phyloP scores from a whole-genome alignment of 768 basidiomycete species.

The Suillus alpinus region DNA sequence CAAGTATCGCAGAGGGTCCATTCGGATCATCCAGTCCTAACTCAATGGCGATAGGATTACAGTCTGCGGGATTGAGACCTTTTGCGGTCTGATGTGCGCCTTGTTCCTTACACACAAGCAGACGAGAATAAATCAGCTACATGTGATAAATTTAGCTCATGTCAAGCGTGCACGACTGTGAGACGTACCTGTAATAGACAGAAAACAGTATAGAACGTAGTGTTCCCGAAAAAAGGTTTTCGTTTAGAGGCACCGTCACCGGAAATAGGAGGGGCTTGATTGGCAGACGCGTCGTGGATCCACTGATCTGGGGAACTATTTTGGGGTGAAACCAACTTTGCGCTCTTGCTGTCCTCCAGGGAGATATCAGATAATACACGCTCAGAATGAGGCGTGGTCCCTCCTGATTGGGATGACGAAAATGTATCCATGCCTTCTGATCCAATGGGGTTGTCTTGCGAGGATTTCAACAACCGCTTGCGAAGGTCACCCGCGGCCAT shows the following conservation, averaged over 20 bases:
- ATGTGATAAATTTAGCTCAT: conserved; percentile 8
- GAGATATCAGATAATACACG: conserved; percentile 7
- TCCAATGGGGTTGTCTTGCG: conserved; percentile 51
- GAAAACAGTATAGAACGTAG: conserved; percentile 87
- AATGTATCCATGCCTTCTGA: conserved; percentile 31
- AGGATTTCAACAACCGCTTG: conserved; percentile 76
- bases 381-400: conserved; percentile 8
- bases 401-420: conserved; percentile 18
- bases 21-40: conserved; percentile 85
- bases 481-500: conserved; percentile 67
- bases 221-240: conserved; percentile 84
- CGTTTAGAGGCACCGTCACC: conserved; percentile 35
- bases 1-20: conserved; percentile 63
- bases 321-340: neutral
- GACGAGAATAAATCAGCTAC: conserved; percentile 86
- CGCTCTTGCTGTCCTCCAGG: neutral
- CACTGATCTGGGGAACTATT: conserved; percentile 47
- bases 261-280: conserved; percentile 20
- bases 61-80: conserved; percentile 62
- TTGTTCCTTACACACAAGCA: conserved; percentile 81
- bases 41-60: conserved; percentile 79
- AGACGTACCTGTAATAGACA: conserved; percentile 76
- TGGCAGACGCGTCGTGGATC: conserved; percentile 50
- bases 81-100: conserved; percentile 67
- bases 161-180: conserved; percentile 4